These are phyloP conservation scores for Heliamphora exappendiculata DNA, from an alignment of 148 eudicot genomes.

Conservation along the genomic window DNA sequence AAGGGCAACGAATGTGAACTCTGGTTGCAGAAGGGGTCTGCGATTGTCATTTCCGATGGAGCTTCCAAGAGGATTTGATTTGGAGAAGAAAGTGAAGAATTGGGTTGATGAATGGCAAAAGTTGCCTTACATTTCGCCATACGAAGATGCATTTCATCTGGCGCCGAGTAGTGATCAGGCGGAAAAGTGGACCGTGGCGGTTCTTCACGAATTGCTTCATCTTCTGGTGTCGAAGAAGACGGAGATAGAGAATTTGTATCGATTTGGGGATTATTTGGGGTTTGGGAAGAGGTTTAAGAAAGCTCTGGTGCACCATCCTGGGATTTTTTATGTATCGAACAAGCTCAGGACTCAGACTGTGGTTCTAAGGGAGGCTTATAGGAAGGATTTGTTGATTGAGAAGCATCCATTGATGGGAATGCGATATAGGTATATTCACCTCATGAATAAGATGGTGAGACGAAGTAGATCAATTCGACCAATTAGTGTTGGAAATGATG, in stretches of 20 bases:
- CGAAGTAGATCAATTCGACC: slow-evolving; percentile 21
- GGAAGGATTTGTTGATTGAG: slow-evolving; percentile 46
- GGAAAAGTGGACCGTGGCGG: slow-evolving; percentile 64
- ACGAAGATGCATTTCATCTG: slow-evolving; percentile 65
- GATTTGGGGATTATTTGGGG: slow-evolving; percentile 61
- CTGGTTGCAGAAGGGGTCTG: slow-evolving; percentile 18
- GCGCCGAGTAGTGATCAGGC: slow-evolving; percentile 55
- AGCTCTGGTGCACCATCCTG: slow-evolving; percentile 67
- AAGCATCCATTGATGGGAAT: slow-evolving; percentile 66
- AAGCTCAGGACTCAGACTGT: slow-evolving; percentile 77
- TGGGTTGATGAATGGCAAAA: slow-evolving; percentile 75
- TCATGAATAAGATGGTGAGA: slow-evolving; percentile 54
- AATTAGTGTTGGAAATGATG: slow-evolving; percentile 5
- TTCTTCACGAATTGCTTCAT: slow-evolving; percentile 61
- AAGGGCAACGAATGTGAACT: slow-evolving; percentile 18
- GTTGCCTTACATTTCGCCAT: slow-evolving; percentile 81
- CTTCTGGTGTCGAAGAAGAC: slow-evolving; percentile 67
- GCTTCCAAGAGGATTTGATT: slow-evolving; percentile 64
- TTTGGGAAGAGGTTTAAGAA: slow-evolving; percentile 61
- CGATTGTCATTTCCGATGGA: slow-evolving; percentile 40
- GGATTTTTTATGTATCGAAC: slow-evolving; percentile 71
- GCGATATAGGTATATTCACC: slow-evolving; percentile 55
- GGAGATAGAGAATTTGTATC: slow-evolving; percentile 41
- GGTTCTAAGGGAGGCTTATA: slow-evolving; percentile 66
- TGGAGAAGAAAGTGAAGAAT: slow-evolving; percentile 52